Evolutionary conservation across 2,329 filamentous ascomycete species (phyloP), one percentile per base, ranked within the genome.

Genomic region (Metarhizium anisopliae): DNA sequence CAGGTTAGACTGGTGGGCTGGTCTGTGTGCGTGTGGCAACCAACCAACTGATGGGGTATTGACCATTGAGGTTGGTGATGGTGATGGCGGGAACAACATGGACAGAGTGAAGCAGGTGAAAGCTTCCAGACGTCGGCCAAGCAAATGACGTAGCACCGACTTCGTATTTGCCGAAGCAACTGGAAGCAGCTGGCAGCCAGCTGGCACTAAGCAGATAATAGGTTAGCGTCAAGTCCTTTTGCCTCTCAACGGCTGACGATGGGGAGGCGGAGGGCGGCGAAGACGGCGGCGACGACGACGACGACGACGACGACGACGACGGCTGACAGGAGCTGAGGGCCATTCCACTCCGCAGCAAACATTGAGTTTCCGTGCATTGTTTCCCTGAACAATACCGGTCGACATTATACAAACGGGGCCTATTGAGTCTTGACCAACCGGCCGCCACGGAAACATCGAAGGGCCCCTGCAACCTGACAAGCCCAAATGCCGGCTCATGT

Each of bases 121-220:
- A 35, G 32, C 10, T 51, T 38, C 29, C 35, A 40, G 38, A 47
- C 13, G 45, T 47, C 51, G 51, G 50, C 51, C 51, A 52, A 53
- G 47, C 14, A 29, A 40, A 61, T 63, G 61, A 60, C 58, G 62
- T 62, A 58, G 59, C 55, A 63, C 59, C 40, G 43, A 52, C 53
- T 57, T 63, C 62, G 62, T 62, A 62, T 62, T 59, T 55, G 50
- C 57, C 43, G 38, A 42, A 40, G 30, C 52, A 13, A 47, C 3
- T 8, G 0, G 32, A 40, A 16, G 13, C 40, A 50, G 25, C 35
- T 20, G 52, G 20, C 43, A 43, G 51, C 42, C 6, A 45, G n/a
- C 38, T 13, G 25, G 51, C 38, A 52, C 36, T 52, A 52, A 20
- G 25, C 47, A 47, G 45, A 25, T 20, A 47, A 4, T 16, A 25